Evolutionary conservation across 1,284 basidiomycete genomes (phyloP), one percentile per base, ranked within the genome.

Genomic region (Salmacisia buchloeana): DNA sequence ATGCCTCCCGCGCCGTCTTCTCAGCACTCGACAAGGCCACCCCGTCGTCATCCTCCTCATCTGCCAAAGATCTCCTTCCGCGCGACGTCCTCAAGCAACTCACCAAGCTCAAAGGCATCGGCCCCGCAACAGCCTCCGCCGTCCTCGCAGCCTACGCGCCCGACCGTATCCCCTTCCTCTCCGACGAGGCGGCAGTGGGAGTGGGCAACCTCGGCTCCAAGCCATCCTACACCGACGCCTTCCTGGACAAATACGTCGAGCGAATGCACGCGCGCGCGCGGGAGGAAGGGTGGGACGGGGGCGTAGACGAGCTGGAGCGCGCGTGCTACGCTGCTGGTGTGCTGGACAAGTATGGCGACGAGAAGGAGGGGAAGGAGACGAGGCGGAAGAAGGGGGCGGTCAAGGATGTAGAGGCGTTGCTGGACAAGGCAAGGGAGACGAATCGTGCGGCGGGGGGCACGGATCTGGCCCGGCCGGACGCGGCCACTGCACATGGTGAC

Each of bases 81-180:
- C 25, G 54, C 9, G 35, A n/a, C 2, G 46, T 38, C 1, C 68
- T 70, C 63, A 60, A 41, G 7, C 63, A 63, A 41, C 43, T 71
- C 5, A 23, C 33, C 27, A 18, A 63, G 2, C 49, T 71, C 0
- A 36, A 38, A 18, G 69, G 69, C 10, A 61, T 71, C 0, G 69
- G 69, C 0, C 67, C 69, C 4, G 69, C 67, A 3, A 71, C 69
- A 0, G 34, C 43, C 1, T 63, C 60, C 1, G 69, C 69, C 0
- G 63, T 71, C 23, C 52, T 66, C 5, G 63, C 69, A 31, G 36
- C 56, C 18, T 58, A 58, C 27, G 33, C 31, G 13, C 36, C 36
- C 9, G 6, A 5, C 15, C 35, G 36, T 10, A 18, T 58, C 13
- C 56, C 56, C 3, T 58, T 58, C 9, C 56, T 58, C 4, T 58